Evolutionary conservation across 1,284 basidiomycete genomes (phyloP), one percentile per base, ranked within the genome.

Genomic region (Ceratobasidium sp.): DNA sequence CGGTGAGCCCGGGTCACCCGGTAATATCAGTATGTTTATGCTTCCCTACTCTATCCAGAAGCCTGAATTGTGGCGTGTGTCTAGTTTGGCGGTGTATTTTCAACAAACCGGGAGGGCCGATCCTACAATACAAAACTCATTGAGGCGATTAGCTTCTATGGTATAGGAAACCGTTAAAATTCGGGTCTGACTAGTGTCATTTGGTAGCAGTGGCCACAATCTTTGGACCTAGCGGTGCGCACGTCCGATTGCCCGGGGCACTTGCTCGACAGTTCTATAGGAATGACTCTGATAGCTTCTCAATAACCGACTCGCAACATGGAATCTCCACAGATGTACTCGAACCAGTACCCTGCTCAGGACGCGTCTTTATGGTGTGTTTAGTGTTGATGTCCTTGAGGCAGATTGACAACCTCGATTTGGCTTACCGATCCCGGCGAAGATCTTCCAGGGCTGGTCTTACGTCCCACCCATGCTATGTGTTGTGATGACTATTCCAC

Each of bases 201-300:
- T 46, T 18, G 45, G n/a, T 75, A 94, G 93, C 83, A 55, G 81
- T 95, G 28, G 86, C 90, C 26, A 82, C 90, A 6, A 82, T 97
- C 30, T 96, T 94, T 34, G 94, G 93, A 12, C 83, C 88, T 1
- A 88, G 89, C 1, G 92, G 89, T 2, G 83, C 90, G 6, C 90
- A 84, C 0, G 82, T 92, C 21, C 88, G 94, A 26, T 80, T 88
- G 10, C 90, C 93, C 77, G 88, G 94, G 57, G 81, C 84, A 8
- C 77, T 82, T 2, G 89, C 86, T 0, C 96, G 96, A 0, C 85
- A 55, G 82, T 95, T n/a, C 74, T 91, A 1, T 84, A 89, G 76
- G 93, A 97, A 80, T 84, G 82, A 50, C 6, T n/a, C n/a, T n/a
- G n/a, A n/a, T n/a, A n/a, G n/a, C n/a, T n/a, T n/a, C n/a, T n/a